Percentiles rank a stretch among this genome's conserved stretches.
phyloP scores from a whole-genome alignment of 352 stramenopile species.

The Globisporangium apiculatum region DNA sequence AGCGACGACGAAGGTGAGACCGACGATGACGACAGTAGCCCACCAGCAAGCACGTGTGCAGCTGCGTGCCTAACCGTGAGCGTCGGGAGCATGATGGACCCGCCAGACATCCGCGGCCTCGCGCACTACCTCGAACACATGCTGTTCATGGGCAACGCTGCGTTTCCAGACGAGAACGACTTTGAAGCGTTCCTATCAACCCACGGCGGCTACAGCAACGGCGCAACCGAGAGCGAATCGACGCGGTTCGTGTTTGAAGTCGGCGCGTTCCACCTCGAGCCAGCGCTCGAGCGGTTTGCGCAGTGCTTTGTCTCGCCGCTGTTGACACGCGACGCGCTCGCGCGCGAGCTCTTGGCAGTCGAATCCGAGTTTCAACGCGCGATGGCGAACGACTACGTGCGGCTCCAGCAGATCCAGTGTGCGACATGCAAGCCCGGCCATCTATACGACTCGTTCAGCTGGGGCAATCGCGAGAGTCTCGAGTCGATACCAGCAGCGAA shows the following conservation, averaged over 20 bases:
- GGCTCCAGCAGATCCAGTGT: slow-evolving; percentile 68
- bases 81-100: slow-evolving; percentile 56
- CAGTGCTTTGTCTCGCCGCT: slow-evolving; percentile 89
- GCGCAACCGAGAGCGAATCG: slow-evolving; percentile 85
- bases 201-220: slow-evolving; percentile 88
- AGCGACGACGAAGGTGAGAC: slow-evolving; percentile 16
- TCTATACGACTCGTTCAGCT: slow-evolving; percentile 71
- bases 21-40: slow-evolving; percentile 9
- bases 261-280: slow-evolving; percentile 27
- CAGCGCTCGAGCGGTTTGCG: slow-evolving; percentile 86
- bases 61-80: slow-evolving; percentile 50
- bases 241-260: slow-evolving; percentile 92
- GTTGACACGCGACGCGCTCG: slow-evolving; percentile 63
- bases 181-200: slow-evolving; percentile 85
- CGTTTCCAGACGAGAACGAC: slow-evolving; percentile 89
- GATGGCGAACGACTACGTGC: slow-evolving; percentile 51
- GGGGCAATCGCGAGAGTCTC: slow-evolving; percentile 67
- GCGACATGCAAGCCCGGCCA: slow-evolving; percentile 38
- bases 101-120: slow-evolving; percentile 42
- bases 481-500: slow-evolving; percentile 22
- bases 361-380: slow-evolving; percentile 82
- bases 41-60: slow-evolving; percentile 17
- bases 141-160: slow-evolving; percentile 90
- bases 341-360: slow-evolving; percentile 70
- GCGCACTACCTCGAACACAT: slow-evolving; percentile 91